Evolutionary conservation across 192 early-diverging fungal species (phyloP).

Genomic region (Podila verticillata): DNA sequence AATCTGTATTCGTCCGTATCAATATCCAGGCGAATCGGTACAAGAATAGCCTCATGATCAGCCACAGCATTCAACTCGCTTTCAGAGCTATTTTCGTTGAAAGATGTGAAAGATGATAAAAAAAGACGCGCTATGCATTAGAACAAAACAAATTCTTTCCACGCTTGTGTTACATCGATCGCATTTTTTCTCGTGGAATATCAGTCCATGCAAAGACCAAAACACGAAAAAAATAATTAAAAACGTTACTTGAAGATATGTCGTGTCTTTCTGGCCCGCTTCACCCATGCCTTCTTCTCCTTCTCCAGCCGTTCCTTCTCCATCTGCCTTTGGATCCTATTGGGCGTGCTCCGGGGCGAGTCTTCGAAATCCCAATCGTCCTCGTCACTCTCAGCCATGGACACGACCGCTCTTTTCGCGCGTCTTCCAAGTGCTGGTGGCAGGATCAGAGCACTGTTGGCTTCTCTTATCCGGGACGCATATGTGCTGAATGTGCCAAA

Average conservation of each 20-base stretch:
- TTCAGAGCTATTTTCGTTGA: conserved; percentile 35
- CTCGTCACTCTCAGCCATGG: conserved; percentile 56
- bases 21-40: conserved; percentile 92
- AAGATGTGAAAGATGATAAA: not conserved
- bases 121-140: not conserved
- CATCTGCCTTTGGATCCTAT: conserved; percentile 15
- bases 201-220: not conserved
- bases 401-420: conserved; percentile 48
- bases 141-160: not conserved
- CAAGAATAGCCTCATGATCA: conserved; percentile 76
- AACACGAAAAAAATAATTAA: not conserved
- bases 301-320: conserved; percentile 46
- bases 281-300: conserved; percentile 43
- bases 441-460: conserved; percentile 61
- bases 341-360: conserved; percentile 42
- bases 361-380: conserved; percentile 59
- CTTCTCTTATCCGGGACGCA: conserved; percentile 57
- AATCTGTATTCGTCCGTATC: conserved; percentile 88
- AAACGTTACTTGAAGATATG: conserved; percentile 49
- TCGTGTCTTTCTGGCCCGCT: conserved; percentile 41
- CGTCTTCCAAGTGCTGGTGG: conserved; percentile 50
- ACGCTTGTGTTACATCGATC: not conserved
- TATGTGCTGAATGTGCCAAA: conserved; percentile 60
- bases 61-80: conserved; percentile 63
- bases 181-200: not conserved